Base-by-base conservation (phyloP, 495 filamentous ascomycete genomes). In the Aspergillus affinis region DNA sequence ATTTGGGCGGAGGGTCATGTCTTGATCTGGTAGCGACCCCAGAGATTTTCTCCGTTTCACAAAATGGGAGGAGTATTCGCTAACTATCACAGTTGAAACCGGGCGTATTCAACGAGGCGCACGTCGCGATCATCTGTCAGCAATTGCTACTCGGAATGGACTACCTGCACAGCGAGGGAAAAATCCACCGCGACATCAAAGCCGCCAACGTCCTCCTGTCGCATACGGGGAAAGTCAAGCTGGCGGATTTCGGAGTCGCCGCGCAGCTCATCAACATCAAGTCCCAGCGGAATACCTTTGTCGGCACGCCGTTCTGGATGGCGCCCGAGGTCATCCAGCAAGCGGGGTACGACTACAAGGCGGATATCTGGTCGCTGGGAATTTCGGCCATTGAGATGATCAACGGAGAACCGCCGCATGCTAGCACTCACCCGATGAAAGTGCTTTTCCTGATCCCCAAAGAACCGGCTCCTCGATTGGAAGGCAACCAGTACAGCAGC, bases 281-380 rank as follows among this genome's bases (percentile, higher is more conserved):
- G 76, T 97, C 94, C 8, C 92, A 97, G 77, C 89, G 94, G 23
- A 96, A 97, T 66, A 98, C 94, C 0, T 98, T 98, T 67, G 94
- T 98, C n/a, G 94, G 94, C 8, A 98, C 94, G 4, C 94, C 94
- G 0, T 98, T 96, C 77, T 98, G 94, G 94, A 98, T 98, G 94
- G 94, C 94, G 5, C 94, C 94, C 8, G 94, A 98, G 71, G 94
- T 98, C 18, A 98, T 98, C 64, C 89, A 97, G 74, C 93, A 98
- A 77, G 86, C 90, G 55, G 94, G 94, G 27, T 98, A 98, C 64
- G 93, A 97, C 72, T 96, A 90, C 78, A 96, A 96, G 76, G 94
- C 94, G 20, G 94, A 98, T 71, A 93, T 98, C 48, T 98, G 94
- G 94, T 97, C 93, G 3, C 76, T 98, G 49, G 94, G 94, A 7